Evolutionary conservation across 306 rosid species (phyloP).

Genomic region (Glycine soja): DNA sequence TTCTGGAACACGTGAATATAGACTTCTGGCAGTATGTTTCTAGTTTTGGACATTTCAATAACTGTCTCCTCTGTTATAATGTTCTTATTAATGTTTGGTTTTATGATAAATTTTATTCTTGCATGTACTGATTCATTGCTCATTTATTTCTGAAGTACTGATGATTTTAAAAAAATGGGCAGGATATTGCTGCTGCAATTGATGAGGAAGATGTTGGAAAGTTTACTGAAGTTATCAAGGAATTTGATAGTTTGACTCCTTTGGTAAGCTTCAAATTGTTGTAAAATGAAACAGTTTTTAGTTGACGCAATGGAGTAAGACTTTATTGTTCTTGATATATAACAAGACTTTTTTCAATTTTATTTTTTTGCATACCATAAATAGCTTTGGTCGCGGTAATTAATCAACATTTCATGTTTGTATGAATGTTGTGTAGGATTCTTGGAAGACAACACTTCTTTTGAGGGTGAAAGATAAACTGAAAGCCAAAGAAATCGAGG

Average conservation of each 20-base stretch:
- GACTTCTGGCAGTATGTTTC: constrained; percentile 73
- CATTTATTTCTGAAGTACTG: not conserved
- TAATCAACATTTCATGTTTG: constrained; percentile 22
- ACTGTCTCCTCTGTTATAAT: not conserved
- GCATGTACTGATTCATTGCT: constrained; percentile 12
- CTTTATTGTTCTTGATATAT: too few species aligned
- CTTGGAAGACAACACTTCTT: constrained; percentile 95
- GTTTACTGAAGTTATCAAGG: constrained; percentile 90
- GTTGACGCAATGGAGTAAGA: not conserved
- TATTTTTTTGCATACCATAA: constrained; percentile 29
- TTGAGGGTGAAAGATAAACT: constrained; percentile 97
- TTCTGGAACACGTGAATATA: constrained; percentile 89
- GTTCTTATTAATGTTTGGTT: constrained; percentile 6
- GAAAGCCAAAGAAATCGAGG: constrained; percentile 97
- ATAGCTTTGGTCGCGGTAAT: not conserved
- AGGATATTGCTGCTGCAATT: constrained; percentile 83
- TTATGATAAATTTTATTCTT: not conserved
- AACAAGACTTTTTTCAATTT: too few species aligned
- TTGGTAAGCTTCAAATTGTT: constrained; percentile 61
- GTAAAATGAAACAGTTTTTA: not conserved
- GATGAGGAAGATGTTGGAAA: constrained; percentile 87
- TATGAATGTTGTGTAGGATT: constrained; percentile 62
- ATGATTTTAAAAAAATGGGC: constrained; percentile 17
- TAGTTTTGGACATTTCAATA: constrained; percentile 27
- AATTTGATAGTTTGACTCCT: constrained; percentile 93